These are phyloP conservation scores for Nicotiana paniculata DNA, from an alignment of 257 asterid genomes.

Conservation along the genomic window DNA sequence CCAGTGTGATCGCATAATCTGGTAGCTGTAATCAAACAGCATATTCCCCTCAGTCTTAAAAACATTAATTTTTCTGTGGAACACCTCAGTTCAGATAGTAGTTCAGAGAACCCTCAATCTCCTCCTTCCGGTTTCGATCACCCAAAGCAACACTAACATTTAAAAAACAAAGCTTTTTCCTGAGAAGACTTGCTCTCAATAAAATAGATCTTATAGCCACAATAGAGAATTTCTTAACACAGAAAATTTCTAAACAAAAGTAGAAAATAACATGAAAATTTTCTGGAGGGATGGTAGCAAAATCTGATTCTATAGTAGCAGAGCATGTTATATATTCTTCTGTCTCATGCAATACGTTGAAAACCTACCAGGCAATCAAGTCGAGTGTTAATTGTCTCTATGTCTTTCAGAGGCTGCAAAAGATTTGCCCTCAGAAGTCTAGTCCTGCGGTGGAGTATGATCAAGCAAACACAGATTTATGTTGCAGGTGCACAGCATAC, in stretches of 20 bases:
- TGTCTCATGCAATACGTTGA: slow-evolving; percentile 3
- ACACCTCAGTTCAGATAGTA: neutral
- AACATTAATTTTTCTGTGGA: neutral
- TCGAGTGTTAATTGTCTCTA: slow-evolving; percentile 85
- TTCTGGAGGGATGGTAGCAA: neutral
- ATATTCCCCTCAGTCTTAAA: neutral
- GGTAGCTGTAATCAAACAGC: neutral
- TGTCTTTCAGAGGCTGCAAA: slow-evolving; percentile 93
- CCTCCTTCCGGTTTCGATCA: neutral
- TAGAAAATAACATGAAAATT: neutral
- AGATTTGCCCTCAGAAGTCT: slow-evolving; percentile 98
- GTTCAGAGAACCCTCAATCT: neutral
- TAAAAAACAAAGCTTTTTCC: neutral
- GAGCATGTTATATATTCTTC: neutral
- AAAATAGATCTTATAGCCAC: neutral
- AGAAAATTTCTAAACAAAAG: neutral
- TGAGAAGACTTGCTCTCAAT: neutral
- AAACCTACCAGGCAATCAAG: slow-evolving; percentile 84
- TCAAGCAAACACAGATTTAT: slow-evolving; percentile 3
- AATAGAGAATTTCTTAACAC: neutral
- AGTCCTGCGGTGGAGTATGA: slow-evolving; percentile 50
- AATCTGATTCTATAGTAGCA: neutral
- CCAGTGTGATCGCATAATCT: neutral
- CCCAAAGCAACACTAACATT: neutral
- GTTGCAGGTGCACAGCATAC: neutral